Conservation (phyloP, 2,329 filamentous ascomycete genomes). For the Huntiella abstrusa region DNA sequence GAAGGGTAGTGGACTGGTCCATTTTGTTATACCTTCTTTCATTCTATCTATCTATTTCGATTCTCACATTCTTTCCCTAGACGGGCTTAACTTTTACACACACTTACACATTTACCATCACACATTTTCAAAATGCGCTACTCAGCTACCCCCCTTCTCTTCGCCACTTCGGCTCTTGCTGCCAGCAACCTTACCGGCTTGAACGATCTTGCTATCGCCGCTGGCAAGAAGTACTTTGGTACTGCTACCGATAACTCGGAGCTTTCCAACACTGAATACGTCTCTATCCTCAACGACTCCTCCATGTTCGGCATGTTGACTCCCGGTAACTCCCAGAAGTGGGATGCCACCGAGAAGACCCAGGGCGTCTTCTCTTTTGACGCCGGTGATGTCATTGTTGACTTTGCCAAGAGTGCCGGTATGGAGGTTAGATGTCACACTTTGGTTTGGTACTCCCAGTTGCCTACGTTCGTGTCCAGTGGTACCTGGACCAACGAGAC, state of each 20-base stretch:
- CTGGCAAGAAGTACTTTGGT: constrained; percentile 40
- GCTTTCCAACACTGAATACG: constrained; percentile 26
- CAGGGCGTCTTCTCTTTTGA: constrained; percentile 41
- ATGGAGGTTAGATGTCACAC: constrained; percentile 40
- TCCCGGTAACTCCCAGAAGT: constrained; percentile 41
- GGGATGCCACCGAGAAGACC: constrained; percentile 40
- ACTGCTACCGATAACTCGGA: constrained; percentile 37
- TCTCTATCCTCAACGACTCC: constrained; percentile 31
- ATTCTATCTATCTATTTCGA: constrained; percentile 4
- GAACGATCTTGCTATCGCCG: constrained; percentile 29
- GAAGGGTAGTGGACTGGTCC: constrained; percentile 8
- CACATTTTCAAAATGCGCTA: constrained; percentile 13
- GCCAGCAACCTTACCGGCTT: constrained; percentile 20
- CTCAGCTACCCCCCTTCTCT: constrained; percentile 13
- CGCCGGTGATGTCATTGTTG: constrained; percentile 31
- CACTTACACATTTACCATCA: background rate
- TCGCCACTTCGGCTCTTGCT: constrained; percentile 15
- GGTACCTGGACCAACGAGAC: constrained; percentile 36
- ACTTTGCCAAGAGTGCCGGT: constrained; percentile 23
- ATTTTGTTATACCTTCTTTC: constrained; percentile 8
- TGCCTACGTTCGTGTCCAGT: constrained; percentile 17
- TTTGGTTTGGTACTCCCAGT: constrained; percentile 29
- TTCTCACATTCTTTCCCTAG: constrained; percentile 6
- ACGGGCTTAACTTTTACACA: background rate
- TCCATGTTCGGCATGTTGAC: constrained; percentile 43